Conservation (phyloP, 768 basidiomycete species). For the Suillus ampliporus region DNA sequence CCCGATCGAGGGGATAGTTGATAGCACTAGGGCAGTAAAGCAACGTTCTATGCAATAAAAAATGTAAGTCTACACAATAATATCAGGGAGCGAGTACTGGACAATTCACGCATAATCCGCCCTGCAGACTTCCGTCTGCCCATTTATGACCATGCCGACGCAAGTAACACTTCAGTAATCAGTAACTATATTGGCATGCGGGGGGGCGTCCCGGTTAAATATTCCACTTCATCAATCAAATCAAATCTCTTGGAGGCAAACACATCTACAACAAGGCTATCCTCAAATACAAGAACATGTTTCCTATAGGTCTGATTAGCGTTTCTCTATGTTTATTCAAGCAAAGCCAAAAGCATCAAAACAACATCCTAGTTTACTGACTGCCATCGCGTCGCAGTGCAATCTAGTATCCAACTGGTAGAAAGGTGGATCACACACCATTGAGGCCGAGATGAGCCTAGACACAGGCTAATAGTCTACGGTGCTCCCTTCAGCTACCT, state of each 20-base stretch:
- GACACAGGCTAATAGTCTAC: constrained; percentile 21
- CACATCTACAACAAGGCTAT: not conserved
- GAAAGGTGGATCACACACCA: not conserved
- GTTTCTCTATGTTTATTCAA: not conserved
- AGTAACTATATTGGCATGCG: no score
- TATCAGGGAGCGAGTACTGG: not conserved
- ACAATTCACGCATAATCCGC: not conserved
- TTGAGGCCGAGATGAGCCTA: not conserved
- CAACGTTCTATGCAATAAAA: constrained; percentile 2
- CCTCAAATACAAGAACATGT: not conserved
- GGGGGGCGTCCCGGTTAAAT: not conserved
- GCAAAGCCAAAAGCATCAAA: not conserved
- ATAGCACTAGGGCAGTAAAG: not conserved
- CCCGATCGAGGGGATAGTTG: constrained; percentile 17
- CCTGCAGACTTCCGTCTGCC: not conserved
- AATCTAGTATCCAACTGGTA: not conserved
- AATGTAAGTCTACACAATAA: not conserved
- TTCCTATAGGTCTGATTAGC: not conserved
- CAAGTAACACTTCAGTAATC: not conserved
- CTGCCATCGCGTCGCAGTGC: not conserved
- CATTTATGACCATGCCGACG: not conserved
- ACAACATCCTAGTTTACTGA: not conserved
- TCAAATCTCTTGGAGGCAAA: not conserved
- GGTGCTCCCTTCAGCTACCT: constrained; percentile 58
- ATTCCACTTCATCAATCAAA: not conserved